phyloP scores from a whole-genome alignment of 2,329 filamentous ascomycete genomes.

The Beauveria rudraprayagi region DNA sequence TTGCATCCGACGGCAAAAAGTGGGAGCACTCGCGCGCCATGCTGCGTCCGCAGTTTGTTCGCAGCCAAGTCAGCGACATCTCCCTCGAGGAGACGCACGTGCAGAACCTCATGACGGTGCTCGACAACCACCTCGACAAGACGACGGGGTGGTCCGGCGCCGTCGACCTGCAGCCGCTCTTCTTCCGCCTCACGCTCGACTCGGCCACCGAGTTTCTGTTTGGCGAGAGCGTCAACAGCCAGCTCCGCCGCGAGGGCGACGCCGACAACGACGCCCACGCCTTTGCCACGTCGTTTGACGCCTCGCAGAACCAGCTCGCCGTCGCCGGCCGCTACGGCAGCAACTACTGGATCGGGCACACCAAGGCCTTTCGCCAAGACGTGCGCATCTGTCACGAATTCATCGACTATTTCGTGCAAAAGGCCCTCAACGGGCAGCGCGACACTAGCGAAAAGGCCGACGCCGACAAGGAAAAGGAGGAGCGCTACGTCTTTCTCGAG shows the following conservation, averaged over 20 bases:
- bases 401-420: constrained; percentile 59
- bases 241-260: constrained; percentile 18
- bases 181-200: constrained; percentile 42
- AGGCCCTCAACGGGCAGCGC: constrained; percentile 30
- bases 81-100: constrained; percentile 32
- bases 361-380: constrained; percentile 53
- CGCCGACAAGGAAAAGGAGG: background rate
- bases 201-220: constrained; percentile 51
- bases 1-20: constrained; percentile 27
- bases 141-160: constrained; percentile 21
- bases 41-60: constrained; percentile 32
- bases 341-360: constrained; percentile 36
- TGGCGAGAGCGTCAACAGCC: constrained; percentile 43
- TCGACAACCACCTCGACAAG: constrained; percentile 22
- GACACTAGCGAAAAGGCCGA: constrained; percentile 17
- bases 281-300: constrained; percentile 26
- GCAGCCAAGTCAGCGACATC: constrained; percentile 36
- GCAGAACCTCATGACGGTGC: constrained; percentile 22
- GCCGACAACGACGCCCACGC: constrained; percentile 14
- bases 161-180: constrained; percentile 37
- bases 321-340: constrained; percentile 43
- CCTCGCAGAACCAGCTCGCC: constrained; percentile 34
- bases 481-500: constrained; percentile 25
- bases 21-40: constrained; percentile 31
- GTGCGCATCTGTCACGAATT: constrained; percentile 61